A percentile compares a stretch with the other conserved stretches of the same genome.
Conservation (phyloP, 2,329 filamentous ascomycete species). For the Periconia digitata region DNA sequence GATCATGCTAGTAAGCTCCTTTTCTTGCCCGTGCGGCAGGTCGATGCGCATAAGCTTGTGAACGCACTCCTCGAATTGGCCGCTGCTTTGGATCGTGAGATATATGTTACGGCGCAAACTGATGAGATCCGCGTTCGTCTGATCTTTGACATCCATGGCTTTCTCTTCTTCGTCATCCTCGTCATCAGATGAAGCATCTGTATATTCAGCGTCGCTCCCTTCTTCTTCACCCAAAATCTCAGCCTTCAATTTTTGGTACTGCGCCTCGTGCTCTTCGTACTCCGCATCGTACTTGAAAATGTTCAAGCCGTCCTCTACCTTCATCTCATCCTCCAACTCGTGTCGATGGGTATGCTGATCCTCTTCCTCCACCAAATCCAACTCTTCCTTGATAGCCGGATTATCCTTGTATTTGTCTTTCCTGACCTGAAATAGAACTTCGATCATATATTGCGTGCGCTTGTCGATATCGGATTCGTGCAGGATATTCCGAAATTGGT, state of each 20-base stretch:
- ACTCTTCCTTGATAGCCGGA: constrained; percentile 83
- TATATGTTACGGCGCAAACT: constrained; percentile 94
- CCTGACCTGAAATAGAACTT: constrained; percentile 93
- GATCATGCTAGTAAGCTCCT: constrained; percentile 93
- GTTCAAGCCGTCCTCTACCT: constrained; percentile 83
- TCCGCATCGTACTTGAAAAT: constrained; percentile 93
- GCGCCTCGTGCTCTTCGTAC: constrained; percentile 87
- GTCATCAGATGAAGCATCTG: constrained; percentile 66
- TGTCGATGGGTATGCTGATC: constrained; percentile 93
- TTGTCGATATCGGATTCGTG: constrained; percentile 98
- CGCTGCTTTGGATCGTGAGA: constrained; percentile 94
- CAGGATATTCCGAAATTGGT: constrained; percentile 91
- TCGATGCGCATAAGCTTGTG: constrained; percentile 93
- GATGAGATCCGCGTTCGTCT: constrained; percentile 93
- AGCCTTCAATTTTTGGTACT: constrained; percentile 86
- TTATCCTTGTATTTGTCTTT: constrained; percentile 98
- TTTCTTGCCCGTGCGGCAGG: constrained; percentile 81
- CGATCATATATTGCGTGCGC: constrained; percentile 98
- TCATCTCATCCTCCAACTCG: constrained; percentile 74
- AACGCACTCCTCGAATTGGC: constrained; percentile 93
- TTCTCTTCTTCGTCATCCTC: constrained; percentile 78
- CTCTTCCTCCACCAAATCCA: constrained; percentile 95
- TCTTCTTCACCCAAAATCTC: constrained; percentile 83
- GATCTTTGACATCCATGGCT: constrained; percentile 94
- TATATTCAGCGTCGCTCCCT: constrained; percentile 72